Evolutionary conservation across 176 grass and related monocot species (phyloP).

Genomic region (Cenchrus americanus): DNA sequence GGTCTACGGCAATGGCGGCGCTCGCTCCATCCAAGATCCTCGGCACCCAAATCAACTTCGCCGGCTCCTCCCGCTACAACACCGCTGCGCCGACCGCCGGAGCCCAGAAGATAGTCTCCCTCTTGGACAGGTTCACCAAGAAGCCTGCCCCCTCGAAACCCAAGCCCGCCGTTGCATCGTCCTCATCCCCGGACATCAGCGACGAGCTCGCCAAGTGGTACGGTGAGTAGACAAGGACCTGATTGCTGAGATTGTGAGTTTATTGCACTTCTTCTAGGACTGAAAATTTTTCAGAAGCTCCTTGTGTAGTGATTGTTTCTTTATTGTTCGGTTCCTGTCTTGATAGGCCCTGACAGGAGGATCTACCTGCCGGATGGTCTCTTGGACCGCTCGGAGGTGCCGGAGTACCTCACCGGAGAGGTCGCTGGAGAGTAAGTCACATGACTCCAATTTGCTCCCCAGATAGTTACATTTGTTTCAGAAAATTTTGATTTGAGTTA

Average conservation of each 20-base stretch:
- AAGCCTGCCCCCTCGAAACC: conserved; percentile 62
- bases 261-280: neutral
- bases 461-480: neutral
- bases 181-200: conserved; percentile 44
- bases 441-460: neutral
- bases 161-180: conserved; percentile 41
- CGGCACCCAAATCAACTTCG: conserved; percentile 54
- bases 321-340: neutral
- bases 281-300: neutral
- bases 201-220: conserved; percentile 99
- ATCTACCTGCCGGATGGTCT: conserved; percentile 91
- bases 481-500: neutral
- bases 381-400: conserved; percentile 85
- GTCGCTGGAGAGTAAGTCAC: conserved; percentile 91
- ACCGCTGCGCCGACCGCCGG: conserved; percentile 17
- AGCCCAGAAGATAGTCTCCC: conserved; percentile 70
- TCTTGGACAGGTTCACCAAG: conserved; percentile 49
- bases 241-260: neutral
- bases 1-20: conserved; percentile 44
- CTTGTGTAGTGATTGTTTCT: neutral
- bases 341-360: conserved; percentile 82
- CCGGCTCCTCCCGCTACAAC: conserved; percentile 43
- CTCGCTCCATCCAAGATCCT: conserved; percentile 72
- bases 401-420: conserved; percentile 94
- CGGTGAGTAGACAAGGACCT: conserved; percentile 50